phyloP scores from a whole-genome alignment of 2,329 filamentous ascomycete species.

The Cladosporium cucumerinum region DNA sequence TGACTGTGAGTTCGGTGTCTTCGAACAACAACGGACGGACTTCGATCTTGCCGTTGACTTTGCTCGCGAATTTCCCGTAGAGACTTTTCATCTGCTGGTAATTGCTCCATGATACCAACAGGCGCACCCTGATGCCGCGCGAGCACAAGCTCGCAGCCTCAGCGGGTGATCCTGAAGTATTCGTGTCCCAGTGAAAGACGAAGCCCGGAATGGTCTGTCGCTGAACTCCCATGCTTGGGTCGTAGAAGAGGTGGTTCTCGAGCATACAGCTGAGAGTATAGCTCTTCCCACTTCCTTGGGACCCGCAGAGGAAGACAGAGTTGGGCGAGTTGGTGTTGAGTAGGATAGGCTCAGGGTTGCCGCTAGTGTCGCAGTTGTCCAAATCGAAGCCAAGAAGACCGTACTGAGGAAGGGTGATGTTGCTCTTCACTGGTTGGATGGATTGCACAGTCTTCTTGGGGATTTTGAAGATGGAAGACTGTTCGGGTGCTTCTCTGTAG shows the following conservation, averaged over 20 bases:
- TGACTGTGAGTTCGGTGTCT: slow-evolving; percentile 49
- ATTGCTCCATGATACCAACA: slow-evolving; percentile 53
- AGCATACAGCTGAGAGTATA: slow-evolving; percentile 59
- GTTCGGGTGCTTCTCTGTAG: neutral
- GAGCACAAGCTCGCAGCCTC: slow-evolving; percentile 57
- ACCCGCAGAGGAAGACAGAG: slow-evolving; percentile 61
- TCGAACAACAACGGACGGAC: slow-evolving; percentile 48
- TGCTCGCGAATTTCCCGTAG: slow-evolving; percentile 41
- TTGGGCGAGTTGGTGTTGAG: slow-evolving; percentile 56
- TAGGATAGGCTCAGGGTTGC: slow-evolving; percentile 36
- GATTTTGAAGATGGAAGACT: neutral
- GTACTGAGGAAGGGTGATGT: slow-evolving; percentile 24
- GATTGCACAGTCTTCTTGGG: neutral
- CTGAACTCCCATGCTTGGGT: slow-evolving; percentile 42
- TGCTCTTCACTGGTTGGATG: neutral
- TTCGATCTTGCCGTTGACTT: slow-evolving; percentile 40
- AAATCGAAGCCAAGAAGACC: slow-evolving; percentile 28
- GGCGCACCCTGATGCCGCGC: slow-evolving; percentile 44
- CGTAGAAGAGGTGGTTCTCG: slow-evolving; percentile 55
- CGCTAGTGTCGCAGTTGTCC: slow-evolving; percentile 16
- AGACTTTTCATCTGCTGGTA: slow-evolving; percentile 39
- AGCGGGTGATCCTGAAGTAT: slow-evolving; percentile 47
- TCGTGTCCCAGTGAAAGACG: slow-evolving; percentile 57
- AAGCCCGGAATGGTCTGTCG: slow-evolving; percentile 56
- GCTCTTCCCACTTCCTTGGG: slow-evolving; percentile 61